Evolutionary conservation across 805 yeast species (phyloP).

Genomic region (Myxozyma nipponensis): DNA sequence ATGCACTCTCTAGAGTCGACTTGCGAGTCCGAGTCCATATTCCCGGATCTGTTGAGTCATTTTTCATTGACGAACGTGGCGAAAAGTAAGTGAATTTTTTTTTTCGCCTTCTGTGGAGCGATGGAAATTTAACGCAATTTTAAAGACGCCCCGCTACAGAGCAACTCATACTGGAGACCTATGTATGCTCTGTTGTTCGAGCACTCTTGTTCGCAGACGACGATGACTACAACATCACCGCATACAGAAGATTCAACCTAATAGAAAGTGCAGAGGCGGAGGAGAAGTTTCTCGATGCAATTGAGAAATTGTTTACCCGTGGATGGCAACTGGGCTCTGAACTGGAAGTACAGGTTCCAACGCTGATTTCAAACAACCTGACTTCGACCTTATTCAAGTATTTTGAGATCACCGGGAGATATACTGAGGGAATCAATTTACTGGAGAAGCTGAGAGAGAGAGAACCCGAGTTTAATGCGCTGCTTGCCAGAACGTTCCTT

Average conservation of each 20-base stretch:
- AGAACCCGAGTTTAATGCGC: slow-evolving; percentile 53
- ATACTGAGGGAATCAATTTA: slow-evolving; percentile 56
- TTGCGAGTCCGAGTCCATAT: slow-evolving; percentile 60
- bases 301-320: slow-evolving; percentile 59
- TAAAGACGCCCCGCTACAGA: slow-evolving; percentile 33
- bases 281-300: slow-evolving; percentile 55
- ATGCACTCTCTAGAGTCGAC: slow-evolving; percentile 70
- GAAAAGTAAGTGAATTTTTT: slow-evolving; percentile 34
- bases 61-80: slow-evolving; percentile 38
- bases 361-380: slow-evolving; percentile 59
- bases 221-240: slow-evolving; percentile 71
- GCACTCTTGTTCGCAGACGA: slow-evolving; percentile 74
- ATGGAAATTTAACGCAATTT: neutral
- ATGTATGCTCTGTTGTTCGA: slow-evolving; percentile 68
- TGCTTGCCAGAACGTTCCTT: slow-evolving; percentile 40
- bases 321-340: slow-evolving; percentile 56
- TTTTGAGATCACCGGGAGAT: slow-evolving; percentile 62
- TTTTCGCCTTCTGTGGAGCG: neutral
- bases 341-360: slow-evolving; percentile 66
- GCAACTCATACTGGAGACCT: slow-evolving; percentile 47
- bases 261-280: slow-evolving; percentile 50
- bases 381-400: slow-evolving; percentile 69
- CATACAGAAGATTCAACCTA: slow-evolving; percentile 80
- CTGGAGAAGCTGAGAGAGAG: slow-evolving; percentile 48
- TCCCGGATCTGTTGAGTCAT: slow-evolving; percentile 47